phyloP scores from a whole-genome alignment of 108 stramenopile species.

The Nannochloropsis salina region DNA sequence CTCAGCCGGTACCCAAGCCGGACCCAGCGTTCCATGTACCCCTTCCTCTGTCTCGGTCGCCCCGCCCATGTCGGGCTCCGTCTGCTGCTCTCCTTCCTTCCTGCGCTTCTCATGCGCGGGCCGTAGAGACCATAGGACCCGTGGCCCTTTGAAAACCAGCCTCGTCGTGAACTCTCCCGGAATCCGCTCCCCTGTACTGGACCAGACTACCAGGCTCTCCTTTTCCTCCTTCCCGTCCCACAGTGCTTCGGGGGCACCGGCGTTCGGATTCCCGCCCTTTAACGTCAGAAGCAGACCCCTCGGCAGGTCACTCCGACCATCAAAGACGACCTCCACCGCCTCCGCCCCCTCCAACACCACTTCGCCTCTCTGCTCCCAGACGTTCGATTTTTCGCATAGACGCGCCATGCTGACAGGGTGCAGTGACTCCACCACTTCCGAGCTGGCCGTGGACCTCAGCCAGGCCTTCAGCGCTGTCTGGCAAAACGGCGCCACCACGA shows the following conservation, averaged over 20 bases:
- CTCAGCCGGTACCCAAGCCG: background rate
- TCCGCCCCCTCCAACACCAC: background rate
- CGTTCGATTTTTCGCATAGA: background rate
- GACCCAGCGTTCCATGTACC: background rate
- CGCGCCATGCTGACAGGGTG: background rate
- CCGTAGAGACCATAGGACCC: background rate
- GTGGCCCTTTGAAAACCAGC: background rate
- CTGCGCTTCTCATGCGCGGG: background rate
- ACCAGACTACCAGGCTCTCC: background rate
- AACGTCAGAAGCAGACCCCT: background rate
- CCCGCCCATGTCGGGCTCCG: background rate
- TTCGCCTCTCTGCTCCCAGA: background rate
- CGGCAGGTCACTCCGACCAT: background rate
- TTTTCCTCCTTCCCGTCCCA: background rate
- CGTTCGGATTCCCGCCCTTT: background rate
- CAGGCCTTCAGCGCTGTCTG: background rate
- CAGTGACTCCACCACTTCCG: background rate
- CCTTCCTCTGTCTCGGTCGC: background rate
- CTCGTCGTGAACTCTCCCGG: background rate
- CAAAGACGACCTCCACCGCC: background rate
- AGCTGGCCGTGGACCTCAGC: background rate
- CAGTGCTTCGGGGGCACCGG: background rate
- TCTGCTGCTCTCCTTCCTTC: background rate
- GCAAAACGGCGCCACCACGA: background rate
- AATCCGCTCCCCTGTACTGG: background rate